Base-by-base conservation (phyloP, 768 basidiomycete genomes). In the Dentipellis fragilis region DNA sequence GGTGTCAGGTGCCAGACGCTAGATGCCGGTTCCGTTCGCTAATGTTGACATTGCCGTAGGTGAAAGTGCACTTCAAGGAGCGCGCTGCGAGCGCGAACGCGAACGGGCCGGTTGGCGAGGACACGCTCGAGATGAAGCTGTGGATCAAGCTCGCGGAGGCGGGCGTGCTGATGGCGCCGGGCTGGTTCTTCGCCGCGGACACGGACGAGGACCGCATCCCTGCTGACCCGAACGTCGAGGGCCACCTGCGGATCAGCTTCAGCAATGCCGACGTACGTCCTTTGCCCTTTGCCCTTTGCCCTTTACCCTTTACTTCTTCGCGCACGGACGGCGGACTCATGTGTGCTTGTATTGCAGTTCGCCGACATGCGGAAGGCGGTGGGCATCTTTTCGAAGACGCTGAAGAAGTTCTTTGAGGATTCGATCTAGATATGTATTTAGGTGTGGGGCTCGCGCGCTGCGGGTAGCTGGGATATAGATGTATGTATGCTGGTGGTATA, bases 151-250 rank as follows among this genome's bases (percentile, higher is more conserved):
- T 89, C 9, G 81, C 81, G 3, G 78, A 85, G 48, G 75, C 75
- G 19, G 79, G 81, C 14, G 74, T 91, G 34, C 71, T 91, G 40
- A 69, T 87, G 53, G 78, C 73, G 0, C 86, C 88, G 46, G 87
- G 87, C 61, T 71, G 54, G 68, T 65, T 75, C 63, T 83, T 81
- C 63, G 66, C 72, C 19, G 68, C 78, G 3, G 63, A 68, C 22
- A 52, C 52, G 1, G 56, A 60, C 19, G 39, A 6, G 7, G 52
- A 56, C 14, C 60, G 63, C 35, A 59, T 68, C 12, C 40, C 54
- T 21, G 48, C 63, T 57, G 37, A 37, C 7, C 39, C 40, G 21
- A 59, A 61, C 3, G 65, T 63, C 37, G 60, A 68, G 21, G 82
- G 80, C 1, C 81, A 84, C 63, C 77, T 80, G 65, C 75, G 83